A percentile compares a stretch with the other conserved stretches of the same genome.
Conservation (phyloP, 208 protist species). For the Leishmania lainsoni region DNA sequence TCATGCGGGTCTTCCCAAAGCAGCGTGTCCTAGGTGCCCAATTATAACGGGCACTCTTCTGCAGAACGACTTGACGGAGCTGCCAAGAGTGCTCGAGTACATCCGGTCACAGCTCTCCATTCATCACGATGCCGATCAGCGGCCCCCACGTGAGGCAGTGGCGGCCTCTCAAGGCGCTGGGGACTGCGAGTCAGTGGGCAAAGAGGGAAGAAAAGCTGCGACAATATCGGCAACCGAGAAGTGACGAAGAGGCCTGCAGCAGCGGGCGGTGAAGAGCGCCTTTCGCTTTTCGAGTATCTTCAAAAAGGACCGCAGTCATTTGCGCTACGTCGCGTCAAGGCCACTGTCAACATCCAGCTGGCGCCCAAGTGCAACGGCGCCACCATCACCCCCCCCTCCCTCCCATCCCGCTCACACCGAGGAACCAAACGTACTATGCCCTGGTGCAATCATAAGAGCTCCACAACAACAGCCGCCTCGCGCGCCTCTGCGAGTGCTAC, state of each 20-base stretch:
- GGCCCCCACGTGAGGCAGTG: constrained; percentile 62
- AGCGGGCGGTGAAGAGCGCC: background rate
- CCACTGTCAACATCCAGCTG: constrained; percentile 40
- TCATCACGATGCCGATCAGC: constrained; percentile 23
- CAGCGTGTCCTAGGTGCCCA: constrained; percentile 91
- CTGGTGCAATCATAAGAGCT: constrained; percentile 14
- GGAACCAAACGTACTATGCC: constrained; percentile 91
- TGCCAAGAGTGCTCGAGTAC: constrained; percentile 99
- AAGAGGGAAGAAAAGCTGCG: background rate
- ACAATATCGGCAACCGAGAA: background rate
- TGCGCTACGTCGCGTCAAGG: constrained; percentile 58
- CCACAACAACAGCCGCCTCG: constrained; percentile 32
- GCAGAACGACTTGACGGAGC: constrained; percentile 97
- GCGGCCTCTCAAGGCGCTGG: background rate
- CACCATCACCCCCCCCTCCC: constrained; percentile 56
- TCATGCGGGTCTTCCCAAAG: constrained; percentile 90
- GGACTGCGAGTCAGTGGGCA: background rate
- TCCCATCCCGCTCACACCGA: constrained; percentile 80
- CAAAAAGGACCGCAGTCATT: constrained; percentile 45
- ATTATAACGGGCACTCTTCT: constrained; percentile 96
- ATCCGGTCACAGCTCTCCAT: constrained; percentile 94
- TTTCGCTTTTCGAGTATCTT: constrained; percentile 1
- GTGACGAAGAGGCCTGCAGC: background rate
- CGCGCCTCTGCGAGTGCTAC: constrained; percentile 57
- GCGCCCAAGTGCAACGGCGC: constrained; percentile 49